Base-by-base conservation (phyloP, 768 basidiomycete species). In the Tylopilus rubrobrunneus region DNA sequence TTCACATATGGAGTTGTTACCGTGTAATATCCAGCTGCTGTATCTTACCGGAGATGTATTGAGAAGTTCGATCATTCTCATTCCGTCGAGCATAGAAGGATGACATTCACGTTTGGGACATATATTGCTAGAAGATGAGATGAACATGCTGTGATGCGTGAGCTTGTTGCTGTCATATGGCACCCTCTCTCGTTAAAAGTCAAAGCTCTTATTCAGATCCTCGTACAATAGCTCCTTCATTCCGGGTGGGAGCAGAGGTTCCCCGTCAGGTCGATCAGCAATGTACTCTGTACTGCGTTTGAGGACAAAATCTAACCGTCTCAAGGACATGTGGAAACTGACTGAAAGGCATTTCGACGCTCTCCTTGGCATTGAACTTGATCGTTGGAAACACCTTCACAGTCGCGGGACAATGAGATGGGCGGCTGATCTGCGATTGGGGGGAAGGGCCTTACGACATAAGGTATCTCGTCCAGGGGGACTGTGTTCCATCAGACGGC, bases 261-360 rank as follows among this genome's bases (percentile, higher is more conserved):
- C 78, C 1, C 76, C 76, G 15, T 74, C 66, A 11, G 66, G 66
- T 17, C 76, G 72, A 23, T 75, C 65, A 0, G 69, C 70, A 45
- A 82, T 80, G 62, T 84, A 82, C 56, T 75, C 81, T 81, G 49
- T 21, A 5, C 37, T n/a, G 27, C 10, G 15, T 50, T 28, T 51
- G 25, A 62, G 52, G 10, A 11, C 41, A 50, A 21, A n/a, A 27
- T n/a, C 28, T 17, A 25, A 11, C 15, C 19, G 11, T 11, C 25
- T 51, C 36, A 11, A 23, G 34, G 37, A 49, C 25, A 33, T 9
- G 7, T 1, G 7, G 2, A 21, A 19, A 80, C 89, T 66, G 61
- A 90, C 92, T 76, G 76, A 99, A 99, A 0, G 97, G 97, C 97
- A 99, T 99, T 73, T 98, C 93, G 6, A 98, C 92, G 42, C 88